A percentile compares a stretch with the other conserved stretches of the same genome.
phyloP scores from a whole-genome alignment of 768 basidiomycete genomes.

The Favolaschia claudopus region DNA sequence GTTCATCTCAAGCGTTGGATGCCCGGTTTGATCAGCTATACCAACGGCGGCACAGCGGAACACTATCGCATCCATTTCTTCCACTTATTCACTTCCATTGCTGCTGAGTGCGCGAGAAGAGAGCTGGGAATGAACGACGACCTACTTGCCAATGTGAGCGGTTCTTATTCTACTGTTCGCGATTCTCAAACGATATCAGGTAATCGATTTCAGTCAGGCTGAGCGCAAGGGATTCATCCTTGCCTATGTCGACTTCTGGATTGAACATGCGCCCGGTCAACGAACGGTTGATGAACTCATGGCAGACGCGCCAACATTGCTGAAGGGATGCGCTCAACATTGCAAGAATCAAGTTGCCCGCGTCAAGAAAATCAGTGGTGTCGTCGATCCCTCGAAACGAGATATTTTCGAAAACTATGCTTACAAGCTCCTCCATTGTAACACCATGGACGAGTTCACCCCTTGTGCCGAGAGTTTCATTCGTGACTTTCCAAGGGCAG shows the following conservation, averaged over 20 bases:
- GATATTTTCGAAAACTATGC: constrained; percentile 23
- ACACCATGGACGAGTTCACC: neutral
- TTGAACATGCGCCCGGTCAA: neutral
- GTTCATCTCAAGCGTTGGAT: no score
- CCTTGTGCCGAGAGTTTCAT: neutral
- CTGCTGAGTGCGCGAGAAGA: constrained; percentile 22
- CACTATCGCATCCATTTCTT: constrained; percentile 41
- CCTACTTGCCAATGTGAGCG: neutral
- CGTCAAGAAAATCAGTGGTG: constrained; percentile 29
- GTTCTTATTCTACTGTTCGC: neutral
- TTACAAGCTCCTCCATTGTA: neutral
- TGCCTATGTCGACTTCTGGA: constrained; percentile 34
- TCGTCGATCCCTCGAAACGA: constrained; percentile 24
- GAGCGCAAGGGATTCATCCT: constrained; percentile 39
- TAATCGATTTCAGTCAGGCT: constrained; percentile 44
- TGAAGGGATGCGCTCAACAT: constrained; percentile 41
- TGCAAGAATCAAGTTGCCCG: constrained; percentile 35
- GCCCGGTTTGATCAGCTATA: no score
- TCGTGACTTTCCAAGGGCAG: neutral
- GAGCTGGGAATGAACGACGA: constrained; percentile 13
- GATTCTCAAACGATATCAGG: constrained; percentile 19
- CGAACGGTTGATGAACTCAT: constrained; percentile 12
- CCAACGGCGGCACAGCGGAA: no score
- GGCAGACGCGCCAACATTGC: constrained; percentile 1
- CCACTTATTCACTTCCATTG: constrained; percentile 34